Base-by-base conservation (phyloP, 1,284 basidiomycete species). In the Hymenochaete sp. region DNA sequence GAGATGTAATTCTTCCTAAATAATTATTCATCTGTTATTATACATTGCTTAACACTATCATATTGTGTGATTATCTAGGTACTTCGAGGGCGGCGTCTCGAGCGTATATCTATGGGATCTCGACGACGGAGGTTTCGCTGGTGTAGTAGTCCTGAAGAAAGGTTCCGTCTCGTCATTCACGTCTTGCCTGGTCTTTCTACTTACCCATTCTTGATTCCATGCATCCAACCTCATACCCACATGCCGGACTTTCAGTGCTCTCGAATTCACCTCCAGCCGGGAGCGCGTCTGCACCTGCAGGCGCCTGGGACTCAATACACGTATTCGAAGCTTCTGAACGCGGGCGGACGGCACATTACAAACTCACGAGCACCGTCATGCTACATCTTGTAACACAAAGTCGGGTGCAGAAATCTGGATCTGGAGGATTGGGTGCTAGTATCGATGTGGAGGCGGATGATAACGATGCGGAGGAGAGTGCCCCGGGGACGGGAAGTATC, bases 61-160 rank as follows among this genome's bases (percentile, higher is more conserved):
- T 35, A 4, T 35, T 35, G 13, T 35, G 5, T 35, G 13, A 35
- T 19, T 19, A 10, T 11, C 14, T 29, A 89, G 87, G 72, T 98
- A 98, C 72, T 97, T 81, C 64, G 95, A 98, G 63, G 93, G 93
- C 4, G 96, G 96, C 3, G 82, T 91, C 1, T 96, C 93, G n/a
- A 93, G 88, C 14, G 95, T 96, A 13, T 99, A 96, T 64, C 78
- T 99, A 9, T 99, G 96, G 96, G 96, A 98, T 60, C 72, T 95
- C 16, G 93, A 97, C 48, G 93, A 96, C 53, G 90, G 91, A 18
- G 85, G 82, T 29, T 98, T 98, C 65, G 96, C 96, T 3, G 96
- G 96, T 8, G 96, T 96, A 0, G 93, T 98, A 0, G 66, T 99
- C 38, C 70, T 99, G 53, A 97, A 98, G 73, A 98, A 98, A 70